phyloP scores from a whole-genome alignment of 2,329 filamentous ascomycete genomes.

The Fusarium pseudograminearum region DNA sequence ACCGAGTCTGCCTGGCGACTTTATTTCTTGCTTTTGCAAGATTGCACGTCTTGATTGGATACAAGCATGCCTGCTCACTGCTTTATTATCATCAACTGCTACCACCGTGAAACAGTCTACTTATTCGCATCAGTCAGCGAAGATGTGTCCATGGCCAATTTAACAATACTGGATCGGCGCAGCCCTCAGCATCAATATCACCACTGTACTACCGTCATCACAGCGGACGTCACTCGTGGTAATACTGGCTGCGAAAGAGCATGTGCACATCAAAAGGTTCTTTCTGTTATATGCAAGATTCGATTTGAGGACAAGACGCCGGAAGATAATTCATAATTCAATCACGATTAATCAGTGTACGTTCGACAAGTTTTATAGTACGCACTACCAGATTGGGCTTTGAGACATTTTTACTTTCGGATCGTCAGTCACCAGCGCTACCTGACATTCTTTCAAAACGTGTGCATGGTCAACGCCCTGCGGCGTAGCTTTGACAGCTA shows the following conservation, averaged over 20 bases:
- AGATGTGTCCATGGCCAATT: background rate
- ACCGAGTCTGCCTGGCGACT: slow-evolving; percentile 25
- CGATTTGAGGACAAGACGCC: background rate
- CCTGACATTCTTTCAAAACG: slow-evolving; percentile 25
- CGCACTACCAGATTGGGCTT: slow-evolving; percentile 2
- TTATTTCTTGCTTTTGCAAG: slow-evolving; percentile 39
- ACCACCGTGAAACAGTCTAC: slow-evolving; percentile 8
- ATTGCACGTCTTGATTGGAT: slow-evolving; percentile 35
- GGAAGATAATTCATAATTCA: background rate
- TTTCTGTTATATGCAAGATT: background rate
- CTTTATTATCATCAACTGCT: slow-evolving; percentile 30
- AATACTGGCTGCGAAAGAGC: background rate
- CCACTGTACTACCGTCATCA: background rate
- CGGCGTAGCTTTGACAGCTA: slow-evolving; percentile 11
- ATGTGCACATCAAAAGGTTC: background rate
- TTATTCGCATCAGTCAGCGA: background rate
- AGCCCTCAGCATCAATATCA: background rate
- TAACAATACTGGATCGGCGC: background rate
- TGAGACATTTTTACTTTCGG: slow-evolving; percentile 45
- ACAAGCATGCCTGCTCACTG: slow-evolving; percentile 13
- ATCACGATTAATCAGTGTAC: background rate
- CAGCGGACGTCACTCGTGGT: background rate
- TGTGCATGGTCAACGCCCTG: slow-evolving; percentile 26
- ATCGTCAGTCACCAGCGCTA: slow-evolving; percentile 37
- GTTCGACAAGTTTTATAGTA: background rate